Evolutionary conservation across 805 yeast genomes (phyloP).

Genomic region (Candida oleophila): DNA sequence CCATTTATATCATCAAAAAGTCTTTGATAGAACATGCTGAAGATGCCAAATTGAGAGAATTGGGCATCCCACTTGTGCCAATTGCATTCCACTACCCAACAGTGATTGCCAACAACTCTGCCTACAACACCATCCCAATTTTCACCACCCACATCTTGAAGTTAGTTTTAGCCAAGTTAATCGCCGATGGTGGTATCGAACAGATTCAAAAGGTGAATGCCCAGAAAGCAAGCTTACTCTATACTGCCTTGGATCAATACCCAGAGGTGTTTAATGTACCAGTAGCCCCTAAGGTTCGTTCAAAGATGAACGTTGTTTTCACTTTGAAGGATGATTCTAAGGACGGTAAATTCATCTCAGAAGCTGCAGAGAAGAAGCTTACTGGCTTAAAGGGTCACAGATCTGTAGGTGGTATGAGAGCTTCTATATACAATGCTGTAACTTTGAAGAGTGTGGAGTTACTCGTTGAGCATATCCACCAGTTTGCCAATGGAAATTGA

Average conservation of each 20-base stretch:
- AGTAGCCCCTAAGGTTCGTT: conserved; percentile 61
- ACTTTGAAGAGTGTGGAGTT: conserved; percentile 55
- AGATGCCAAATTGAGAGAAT: conserved; percentile 55
- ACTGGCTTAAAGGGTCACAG: conserved; percentile 93
- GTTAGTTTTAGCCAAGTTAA: conserved; percentile 65
- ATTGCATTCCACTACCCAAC: conserved; percentile 86
- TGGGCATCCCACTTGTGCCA: conserved; percentile 79
- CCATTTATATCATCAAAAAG: conserved; percentile 87
- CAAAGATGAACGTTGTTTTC: conserved; percentile 93
- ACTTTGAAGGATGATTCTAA: conserved; percentile 62
- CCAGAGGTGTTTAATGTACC: conserved; percentile 67
- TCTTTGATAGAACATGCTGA: conserved; percentile 65
- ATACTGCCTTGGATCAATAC: conserved; percentile 61
- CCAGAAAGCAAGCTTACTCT: conserved; percentile 62
- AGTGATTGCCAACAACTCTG: conserved; percentile 83
- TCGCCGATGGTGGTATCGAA: conserved; percentile 70
- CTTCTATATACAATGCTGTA: conserved; percentile 89
- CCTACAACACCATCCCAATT: conserved; percentile 94
- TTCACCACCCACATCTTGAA: conserved; percentile 86
- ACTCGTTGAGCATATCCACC: conserved; percentile 55
- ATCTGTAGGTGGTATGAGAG: conserved; percentile 96
- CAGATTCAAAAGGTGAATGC: conserved; percentile 57
- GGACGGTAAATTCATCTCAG: conserved; percentile 68
- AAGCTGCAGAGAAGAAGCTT: conserved; percentile 58
- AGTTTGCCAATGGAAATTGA: conserved; percentile 51